Base-by-base conservation (phyloP, 2,329 filamentous ascomycete species). In the Hypoxylon sp. region DNA sequence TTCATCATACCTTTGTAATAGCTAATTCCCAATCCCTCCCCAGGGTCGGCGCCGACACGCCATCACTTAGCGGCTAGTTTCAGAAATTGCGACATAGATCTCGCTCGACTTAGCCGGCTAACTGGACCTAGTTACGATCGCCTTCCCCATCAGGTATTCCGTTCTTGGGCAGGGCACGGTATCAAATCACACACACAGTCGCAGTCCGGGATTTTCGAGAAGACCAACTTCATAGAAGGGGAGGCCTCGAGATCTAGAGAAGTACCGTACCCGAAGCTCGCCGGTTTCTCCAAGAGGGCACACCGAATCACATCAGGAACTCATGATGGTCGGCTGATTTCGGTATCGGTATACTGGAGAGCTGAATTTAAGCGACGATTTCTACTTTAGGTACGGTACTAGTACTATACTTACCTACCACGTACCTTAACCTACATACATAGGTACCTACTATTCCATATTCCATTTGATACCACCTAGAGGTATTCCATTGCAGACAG, bases 51-150 rank as follows among this genome's bases (percentile, higher is more conserved):
- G 49, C 46, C 51, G 50, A 65, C 58, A 59, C 43, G 46, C 50
- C 59, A 59, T 65, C 46, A 45, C 57, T 67, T 60, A 53, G 64
- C 64, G 64, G 60, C 67, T 70, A 68, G 68, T 70, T 68, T 70
- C 65, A 70, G 65, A 68, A 43, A 69, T 71, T 71, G 68, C 68
- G 68, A 67, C 68, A 68, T 71, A 66, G 68, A 69, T 69, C 65
- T 68, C 60, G 59, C 60, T 71, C 53, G 57, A 65, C 61, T 60
- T 66, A 65, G 57, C 60, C 68, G 62, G 59, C 65, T 68, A 70
- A 63, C 65, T 65, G 32, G 62, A 64, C 63, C 65, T 63, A 67
- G 65, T 17, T 65, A 65, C 68, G 65, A 68, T 69, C 68, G 68
- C 68, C 68, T 71, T 71, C 68, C 68, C 63, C 59, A 68, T 71